Evolutionary conservation across 75 land plant species (phyloP).

Genomic region (Azolla pinnata): DNA sequence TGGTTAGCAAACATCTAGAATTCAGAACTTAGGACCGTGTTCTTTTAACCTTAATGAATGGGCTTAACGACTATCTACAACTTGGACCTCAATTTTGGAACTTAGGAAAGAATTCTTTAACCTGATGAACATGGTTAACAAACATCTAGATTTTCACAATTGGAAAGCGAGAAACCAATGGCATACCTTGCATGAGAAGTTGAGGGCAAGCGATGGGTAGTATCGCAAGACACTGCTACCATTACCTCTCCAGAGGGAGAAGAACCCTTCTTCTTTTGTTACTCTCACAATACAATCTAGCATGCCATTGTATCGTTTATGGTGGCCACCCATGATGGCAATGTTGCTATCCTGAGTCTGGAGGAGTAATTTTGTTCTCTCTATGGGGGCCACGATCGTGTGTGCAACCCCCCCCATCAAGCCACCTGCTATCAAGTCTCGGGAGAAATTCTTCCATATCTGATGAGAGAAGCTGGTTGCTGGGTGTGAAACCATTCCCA

Average conservation of each 20-base stretch:
- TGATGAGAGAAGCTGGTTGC: neutral
- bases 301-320: slow-evolving; percentile 71
- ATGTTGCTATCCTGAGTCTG: slow-evolving; percentile 94
- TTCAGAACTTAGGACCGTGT: too few species aligned
- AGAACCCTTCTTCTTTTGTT: slow-evolving; percentile 70
- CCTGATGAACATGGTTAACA: too few species aligned
- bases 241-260: slow-evolving; percentile 90
- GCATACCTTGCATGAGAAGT: slow-evolving; percentile 99
- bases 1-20: too few species aligned
- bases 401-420: slow-evolving; percentile 92
- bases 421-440: slow-evolving; percentile 79
- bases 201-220: slow-evolving; percentile 95
- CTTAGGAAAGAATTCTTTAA: too few species aligned
- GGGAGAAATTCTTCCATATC: slow-evolving; percentile 46
- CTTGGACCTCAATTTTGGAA: too few species aligned
- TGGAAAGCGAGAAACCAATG: too few species aligned
- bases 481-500: too few species aligned
- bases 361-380: slow-evolving; percentile 78
- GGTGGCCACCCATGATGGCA: slow-evolving; percentile 46
- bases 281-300: slow-evolving; percentile 71
- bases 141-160: too few species aligned
- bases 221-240: slow-evolving; percentile 80
- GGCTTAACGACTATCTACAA: too few species aligned
- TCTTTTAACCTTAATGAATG: too few species aligned
- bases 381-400: slow-evolving; percentile 94